These are phyloP conservation scores for Chrysosporium queenslandicum DNA, from an alignment of 2,329 filamentous ascomycete species.

Conservation along the genomic window DNA sequence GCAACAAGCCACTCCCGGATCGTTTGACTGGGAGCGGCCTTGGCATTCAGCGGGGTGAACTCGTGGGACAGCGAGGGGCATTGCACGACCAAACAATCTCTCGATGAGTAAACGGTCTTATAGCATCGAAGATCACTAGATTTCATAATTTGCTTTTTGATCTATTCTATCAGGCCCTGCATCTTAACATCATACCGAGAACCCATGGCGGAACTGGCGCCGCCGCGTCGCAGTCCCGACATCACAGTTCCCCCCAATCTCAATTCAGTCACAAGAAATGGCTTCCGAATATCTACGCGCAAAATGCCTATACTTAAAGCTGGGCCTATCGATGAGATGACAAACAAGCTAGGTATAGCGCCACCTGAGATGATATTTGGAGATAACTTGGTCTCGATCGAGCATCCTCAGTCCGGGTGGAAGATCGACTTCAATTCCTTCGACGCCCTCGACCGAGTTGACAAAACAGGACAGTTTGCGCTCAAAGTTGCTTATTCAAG, in stretches of 20 bases:
- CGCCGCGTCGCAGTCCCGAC: not conserved
- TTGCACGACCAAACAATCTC: no score
- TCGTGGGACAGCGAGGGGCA: no score
- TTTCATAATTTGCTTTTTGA: not conserved
- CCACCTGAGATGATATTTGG: constrained; percentile 99
- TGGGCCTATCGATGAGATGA: constrained; percentile 78
- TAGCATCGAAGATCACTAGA: no score
- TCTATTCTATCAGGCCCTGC: not conserved
- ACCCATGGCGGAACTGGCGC: not conserved
- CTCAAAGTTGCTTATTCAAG: constrained; percentile 86
- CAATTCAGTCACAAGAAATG: constrained; percentile 40
- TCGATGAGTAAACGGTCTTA: no score
- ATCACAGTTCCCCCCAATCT: not conserved
- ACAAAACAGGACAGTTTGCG: constrained; percentile 87
- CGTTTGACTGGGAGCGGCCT: not conserved
- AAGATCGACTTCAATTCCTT: constrained; percentile 69
- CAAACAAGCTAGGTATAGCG: constrained; percentile 66
- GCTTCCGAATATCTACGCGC: constrained; percentile 67
- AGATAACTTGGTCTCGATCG: constrained; percentile 72
- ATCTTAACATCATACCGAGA: not conserved
- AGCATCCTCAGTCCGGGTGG: constrained; percentile 68
- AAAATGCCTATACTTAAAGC: constrained; percentile 94
- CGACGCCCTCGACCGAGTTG: constrained; percentile 79
- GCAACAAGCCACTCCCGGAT: constrained; percentile 7
- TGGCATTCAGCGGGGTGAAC: constrained; percentile 7